These are phyloP conservation scores for Niveomyces coronatus DNA, from an alignment of 2,329 filamentous ascomycete genomes.

Conservation along the genomic window DNA sequence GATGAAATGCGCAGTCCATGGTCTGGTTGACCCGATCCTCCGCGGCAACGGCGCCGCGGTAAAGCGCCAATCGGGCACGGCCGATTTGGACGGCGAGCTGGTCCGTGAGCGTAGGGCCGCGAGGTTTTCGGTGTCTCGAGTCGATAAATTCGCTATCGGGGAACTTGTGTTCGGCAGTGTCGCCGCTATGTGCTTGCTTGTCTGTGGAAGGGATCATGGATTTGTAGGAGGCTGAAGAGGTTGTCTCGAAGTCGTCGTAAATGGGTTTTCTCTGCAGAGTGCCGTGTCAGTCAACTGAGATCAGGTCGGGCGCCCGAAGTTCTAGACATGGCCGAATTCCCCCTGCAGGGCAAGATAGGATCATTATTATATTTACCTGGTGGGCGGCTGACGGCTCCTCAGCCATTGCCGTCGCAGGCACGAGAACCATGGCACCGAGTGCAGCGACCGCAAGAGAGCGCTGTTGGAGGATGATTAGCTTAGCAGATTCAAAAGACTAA, in stretches of 20 bases:
- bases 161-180: constrained; percentile 14
- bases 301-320: constrained; percentile 12
- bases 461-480: constrained; percentile 27
- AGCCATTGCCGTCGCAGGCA: constrained; percentile 38
- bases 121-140: constrained; percentile 17
- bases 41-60: constrained; percentile 60
- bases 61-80: constrained; percentile 67
- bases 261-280: constrained; percentile 52
- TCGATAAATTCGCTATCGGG: too few relatives aligned
- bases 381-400: constrained; percentile 31
- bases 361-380: constrained; percentile 2
- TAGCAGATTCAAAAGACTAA: constrained; percentile 6
- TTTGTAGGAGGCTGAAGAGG: background rate
- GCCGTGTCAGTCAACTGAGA: background rate
- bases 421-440: constrained; percentile 37
- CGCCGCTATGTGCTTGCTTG: background rate
- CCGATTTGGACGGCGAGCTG: constrained; percentile 77
- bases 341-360: background rate
- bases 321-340: constrained; percentile 7
- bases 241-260: constrained; percentile 58
- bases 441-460: constrained; percentile 41
- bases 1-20: constrained; percentile 69
- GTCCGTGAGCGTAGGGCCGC: constrained; percentile 72
- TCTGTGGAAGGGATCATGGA: constrained; percentile 1
- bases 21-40: constrained; percentile 77